These are phyloP conservation scores for Capronia coronata DNA, from an alignment of 2,329 filamentous ascomycete species.

Conservation along the genomic window DNA sequence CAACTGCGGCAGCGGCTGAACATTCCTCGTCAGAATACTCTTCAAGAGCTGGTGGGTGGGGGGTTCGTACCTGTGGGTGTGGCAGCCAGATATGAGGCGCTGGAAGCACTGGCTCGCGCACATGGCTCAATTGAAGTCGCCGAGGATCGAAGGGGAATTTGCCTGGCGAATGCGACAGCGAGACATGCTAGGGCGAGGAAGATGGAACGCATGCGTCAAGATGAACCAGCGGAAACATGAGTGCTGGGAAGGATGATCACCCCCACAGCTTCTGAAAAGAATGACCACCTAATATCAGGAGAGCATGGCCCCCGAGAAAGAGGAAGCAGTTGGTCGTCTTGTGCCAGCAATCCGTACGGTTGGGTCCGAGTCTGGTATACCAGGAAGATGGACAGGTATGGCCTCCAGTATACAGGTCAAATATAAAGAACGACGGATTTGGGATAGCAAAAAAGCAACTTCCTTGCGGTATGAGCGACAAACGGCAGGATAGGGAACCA, in stretches of 20 bases:
- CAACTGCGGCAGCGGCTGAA: background rate
- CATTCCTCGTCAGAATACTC: background rate
- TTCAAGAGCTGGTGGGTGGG: background rate
- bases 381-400: too few relatives aligned
- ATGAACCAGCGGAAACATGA: background rate
- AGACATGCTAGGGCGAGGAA: background rate
- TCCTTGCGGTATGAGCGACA: too few relatives aligned
- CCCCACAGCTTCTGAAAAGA: too few relatives aligned
- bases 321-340: too few relatives aligned
- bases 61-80: conserved; percentile 7
- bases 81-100: conserved; percentile 10
- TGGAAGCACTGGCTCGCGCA: conserved; percentile 8
- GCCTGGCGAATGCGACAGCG: background rate
- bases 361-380: too few relatives aligned
- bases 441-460: too few relatives aligned
- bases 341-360: too few relatives aligned
- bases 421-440: too few relatives aligned
- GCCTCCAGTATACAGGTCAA: too few relatives aligned
- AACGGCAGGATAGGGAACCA: too few relatives aligned
- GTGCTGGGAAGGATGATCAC: background rate
- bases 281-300: too few relatives aligned
- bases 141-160: background rate
- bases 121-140: conserved; percentile 8
- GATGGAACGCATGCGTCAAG: background rate
- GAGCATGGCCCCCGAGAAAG: too few relatives aligned